Base-by-base conservation (phyloP, 2,329 filamentous ascomycete genomes). In the Colletotrichum sp. region DNA sequence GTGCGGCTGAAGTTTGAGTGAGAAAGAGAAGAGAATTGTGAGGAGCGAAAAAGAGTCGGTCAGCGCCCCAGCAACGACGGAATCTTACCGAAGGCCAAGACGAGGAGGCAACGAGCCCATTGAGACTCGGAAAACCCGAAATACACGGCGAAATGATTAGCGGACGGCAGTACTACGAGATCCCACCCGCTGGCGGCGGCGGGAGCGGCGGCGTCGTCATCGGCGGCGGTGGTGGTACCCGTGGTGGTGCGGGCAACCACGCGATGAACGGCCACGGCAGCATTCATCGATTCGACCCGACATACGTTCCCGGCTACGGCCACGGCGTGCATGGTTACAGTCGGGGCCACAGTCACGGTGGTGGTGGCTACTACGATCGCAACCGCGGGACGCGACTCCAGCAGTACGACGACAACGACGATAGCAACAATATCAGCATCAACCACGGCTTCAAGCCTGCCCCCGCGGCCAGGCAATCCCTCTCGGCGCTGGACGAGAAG, bases 401-500 rank as follows among this genome's bases (percentile, higher is more conserved):
- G 18, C 21, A 55, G 55, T 18, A 64, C 55, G 39, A 52, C 18
- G 15, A 62, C 13, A 6, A 70, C n/a, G 55, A 24, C 13, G 13
- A 12, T 21, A 3, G 44, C 44, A 52, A 3, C 44, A 52, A 8
- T 13, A 52, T 21, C n/a, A 52, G 44, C 44, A 52, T 52, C n/a
- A 24, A 52, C 12, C 44, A n/a, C 59, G 39, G 21, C 59, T n/a
- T 55, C 36, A 49, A 18, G 28, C 62, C 74, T 57, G 16, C 26
- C 32, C 59, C 62, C 49, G 62, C 49, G 10, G 69, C 72, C 39
- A 66, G 78, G 21, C 75, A 71, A 57, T 79, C 78, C 44, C 76
- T 79, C 36, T 78, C 78, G 26, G 74, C 78, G 39, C 75, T 79
- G 30, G 77, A 79, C 72, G 75, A 79, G 55, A 72, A 72, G 30